Percentiles rank a stretch among this genome's conserved stretches.
Evolutionary conservation across 176 grass and related monocot genomes (phyloP).

Genomic region (Eragrostis curvula): DNA sequence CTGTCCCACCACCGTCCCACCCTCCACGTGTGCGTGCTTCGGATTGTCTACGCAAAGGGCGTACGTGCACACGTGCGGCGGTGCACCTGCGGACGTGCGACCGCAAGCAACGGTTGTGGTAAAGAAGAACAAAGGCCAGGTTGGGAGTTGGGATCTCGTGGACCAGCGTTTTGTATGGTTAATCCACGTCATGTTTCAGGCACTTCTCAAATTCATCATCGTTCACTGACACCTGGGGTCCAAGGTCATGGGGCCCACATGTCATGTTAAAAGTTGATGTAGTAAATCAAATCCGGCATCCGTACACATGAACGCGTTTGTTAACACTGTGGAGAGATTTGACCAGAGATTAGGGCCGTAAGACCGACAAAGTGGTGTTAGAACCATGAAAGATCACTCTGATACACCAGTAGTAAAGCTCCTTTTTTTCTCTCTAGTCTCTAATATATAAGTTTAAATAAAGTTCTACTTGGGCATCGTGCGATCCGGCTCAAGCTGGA

Average conservation of each 20-base stretch:
- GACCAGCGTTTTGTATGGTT: slow-evolving; percentile 20
- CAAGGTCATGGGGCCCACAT: background rate
- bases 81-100: slow-evolving; percentile 44
- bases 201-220: background rate
- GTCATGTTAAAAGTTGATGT: background rate
- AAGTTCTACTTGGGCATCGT: background rate
- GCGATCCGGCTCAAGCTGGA: slow-evolving; percentile 21
- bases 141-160: slow-evolving; percentile 40
- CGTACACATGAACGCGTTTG: slow-evolving; percentile 10
- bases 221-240: background rate
- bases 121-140: background rate
- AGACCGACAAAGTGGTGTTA: slow-evolving; percentile 67
- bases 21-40: slow-evolving; percentile 48
- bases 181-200: background rate
- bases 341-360: slow-evolving; percentile 41
- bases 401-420: background rate
- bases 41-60: slow-evolving; percentile 40
- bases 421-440: background rate
- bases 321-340: slow-evolving; percentile 7
- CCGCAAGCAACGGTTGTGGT: background rate
- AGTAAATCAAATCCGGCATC: background rate
- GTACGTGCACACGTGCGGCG: slow-evolving; percentile 64
- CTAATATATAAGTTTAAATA: background rate
- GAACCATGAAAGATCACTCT: slow-evolving; percentile 35
- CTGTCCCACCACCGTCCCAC: slow-evolving; percentile 39